Conservation (phyloP, 2,329 filamentous ascomycete genomes). For the Madurella fahalii region DNA sequence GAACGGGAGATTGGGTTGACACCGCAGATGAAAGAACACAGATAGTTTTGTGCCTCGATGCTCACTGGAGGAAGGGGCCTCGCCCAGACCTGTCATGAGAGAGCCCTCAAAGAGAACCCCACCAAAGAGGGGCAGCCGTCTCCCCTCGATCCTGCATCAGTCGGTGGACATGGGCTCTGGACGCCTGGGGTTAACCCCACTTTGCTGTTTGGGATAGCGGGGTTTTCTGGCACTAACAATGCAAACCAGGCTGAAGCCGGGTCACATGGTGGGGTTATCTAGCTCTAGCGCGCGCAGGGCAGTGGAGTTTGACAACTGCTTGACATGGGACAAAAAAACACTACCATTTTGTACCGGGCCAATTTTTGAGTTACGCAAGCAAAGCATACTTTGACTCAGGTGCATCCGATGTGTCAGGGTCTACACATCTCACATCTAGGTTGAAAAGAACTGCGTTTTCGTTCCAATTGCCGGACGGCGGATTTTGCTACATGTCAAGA, state of each 20-base stretch:
- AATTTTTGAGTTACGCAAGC: not conserved
- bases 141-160: slow-evolving; percentile 17
- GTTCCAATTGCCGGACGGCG: too few relatives aligned
- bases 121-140: slow-evolving; percentile 19
- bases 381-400: too few relatives aligned
- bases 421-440: too few relatives aligned
- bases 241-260: slow-evolving; percentile 9
- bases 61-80: slow-evolving; percentile 8
- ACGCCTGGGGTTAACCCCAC: slow-evolving; percentile 18
- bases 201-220: slow-evolving; percentile 18
- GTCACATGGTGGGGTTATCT: slow-evolving; percentile 17
- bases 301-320: slow-evolving; percentile 2
- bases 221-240: slow-evolving; percentile 17
- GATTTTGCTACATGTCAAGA: not conserved
- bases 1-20: not conserved
- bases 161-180: slow-evolving; percentile 13
- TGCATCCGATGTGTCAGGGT: too few relatives aligned
- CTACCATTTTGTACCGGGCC: too few relatives aligned
- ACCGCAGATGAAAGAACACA: not conserved
- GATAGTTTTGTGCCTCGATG: slow-evolving; percentile 17
- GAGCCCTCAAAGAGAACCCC: slow-evolving; percentile 16
- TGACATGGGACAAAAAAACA: not conserved
- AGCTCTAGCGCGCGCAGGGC: slow-evolving; percentile 4
- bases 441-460: too few relatives aligned
- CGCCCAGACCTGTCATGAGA: slow-evolving; percentile 20